A percentile compares a stretch with the other conserved stretches of the same genome.
Conservation (phyloP, 1,284 basidiomycete species). For the Porodaedalea pini region DNA sequence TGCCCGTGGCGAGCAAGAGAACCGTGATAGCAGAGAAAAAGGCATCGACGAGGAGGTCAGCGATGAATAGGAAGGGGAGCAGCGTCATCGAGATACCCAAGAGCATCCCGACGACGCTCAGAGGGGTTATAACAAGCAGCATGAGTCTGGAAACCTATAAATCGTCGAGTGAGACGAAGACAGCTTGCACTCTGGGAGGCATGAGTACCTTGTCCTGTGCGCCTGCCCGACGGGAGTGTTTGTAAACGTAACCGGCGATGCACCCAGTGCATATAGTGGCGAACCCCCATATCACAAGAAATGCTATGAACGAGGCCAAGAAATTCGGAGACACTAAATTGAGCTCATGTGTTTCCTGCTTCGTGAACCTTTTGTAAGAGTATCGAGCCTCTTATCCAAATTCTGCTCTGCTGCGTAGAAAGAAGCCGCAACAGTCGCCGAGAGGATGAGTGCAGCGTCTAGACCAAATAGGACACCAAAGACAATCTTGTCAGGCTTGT, state of each 20-base stretch:
- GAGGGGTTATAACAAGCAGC: neutral
- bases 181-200: too few relatives aligned
- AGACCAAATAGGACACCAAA: neutral
- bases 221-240: neutral
- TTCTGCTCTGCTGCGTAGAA: neutral
- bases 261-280: too few relatives aligned
- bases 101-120: neutral
- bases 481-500: neutral
- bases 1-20: neutral
- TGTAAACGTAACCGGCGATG: too few relatives aligned
- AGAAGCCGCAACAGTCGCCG: neutral
- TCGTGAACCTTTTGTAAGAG: neutral
- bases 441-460: neutral
- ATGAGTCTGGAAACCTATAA: neutral
- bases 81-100: neutral
- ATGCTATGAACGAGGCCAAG: too few relatives aligned
- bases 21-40: neutral
- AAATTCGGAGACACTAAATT: too few relatives aligned
- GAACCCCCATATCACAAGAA: too few relatives aligned
- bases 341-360: neutral
- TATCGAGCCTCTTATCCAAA: neutral
- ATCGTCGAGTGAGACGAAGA: neutral
- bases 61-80: neutral
- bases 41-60: neutral
- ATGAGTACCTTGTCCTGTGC: neutral